phyloP scores from a whole-genome alignment of 2,329 filamentous ascomycete species.

The Atkinsonella hypoxylon region DNA sequence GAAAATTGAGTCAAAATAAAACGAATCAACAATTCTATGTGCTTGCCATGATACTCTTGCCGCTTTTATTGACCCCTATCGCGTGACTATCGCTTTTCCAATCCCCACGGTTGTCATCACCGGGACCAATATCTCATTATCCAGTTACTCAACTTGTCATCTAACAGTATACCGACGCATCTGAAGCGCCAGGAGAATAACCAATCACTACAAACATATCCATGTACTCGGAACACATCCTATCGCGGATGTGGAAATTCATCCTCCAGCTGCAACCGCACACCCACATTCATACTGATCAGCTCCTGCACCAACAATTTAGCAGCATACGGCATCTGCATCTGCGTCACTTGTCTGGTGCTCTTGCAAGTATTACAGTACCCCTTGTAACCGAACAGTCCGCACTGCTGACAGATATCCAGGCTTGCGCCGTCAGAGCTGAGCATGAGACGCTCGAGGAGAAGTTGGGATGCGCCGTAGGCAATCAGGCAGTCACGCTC shows the following conservation, averaged over 20 bases:
- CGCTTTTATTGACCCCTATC: no score
- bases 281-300: slow-evolving; percentile 97
- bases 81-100: no score
- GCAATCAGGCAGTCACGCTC: slow-evolving; percentile 96
- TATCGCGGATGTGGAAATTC: slow-evolving; percentile 63
- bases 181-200: no score
- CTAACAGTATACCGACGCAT: no score
- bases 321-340: slow-evolving; percentile 95
- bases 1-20: no score
- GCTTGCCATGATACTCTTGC: no score
- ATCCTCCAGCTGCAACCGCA: slow-evolving; percentile 79
- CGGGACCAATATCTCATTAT: no score
- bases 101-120: no score
- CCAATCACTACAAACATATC: background rate
- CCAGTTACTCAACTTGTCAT: no score
- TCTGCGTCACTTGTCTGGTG: slow-evolving; percentile 72
- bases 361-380: slow-evolving; percentile 91
- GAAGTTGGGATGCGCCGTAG: slow-evolving; percentile 84
- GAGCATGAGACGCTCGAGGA: slow-evolving; percentile 90
- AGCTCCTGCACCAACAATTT: slow-evolving; percentile 94
- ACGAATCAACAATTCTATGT: no score
- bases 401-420: slow-evolving; percentile 88
- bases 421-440: slow-evolving; percentile 83
- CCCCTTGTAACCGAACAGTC: slow-evolving; percentile 87
- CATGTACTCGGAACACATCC: background rate